phyloP scores from a whole-genome alignment of 768 basidiomycete genomes.

The Agaricus subrufescens region DNA sequence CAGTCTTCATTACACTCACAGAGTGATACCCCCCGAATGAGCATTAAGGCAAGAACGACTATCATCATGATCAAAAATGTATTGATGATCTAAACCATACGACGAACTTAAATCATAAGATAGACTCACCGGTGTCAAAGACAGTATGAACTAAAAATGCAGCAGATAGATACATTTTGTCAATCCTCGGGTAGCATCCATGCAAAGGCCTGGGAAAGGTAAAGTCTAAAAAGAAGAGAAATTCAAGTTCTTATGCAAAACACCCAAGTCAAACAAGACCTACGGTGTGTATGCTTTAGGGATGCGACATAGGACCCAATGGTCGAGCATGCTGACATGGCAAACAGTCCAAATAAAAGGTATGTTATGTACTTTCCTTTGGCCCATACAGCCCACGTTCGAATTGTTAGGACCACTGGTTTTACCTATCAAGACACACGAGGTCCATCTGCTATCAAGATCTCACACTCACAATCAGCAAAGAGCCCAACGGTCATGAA shows the following conservation, averaged over 20 bases:
- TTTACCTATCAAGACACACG: not conserved
- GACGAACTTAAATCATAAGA: not conserved
- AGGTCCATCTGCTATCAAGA: not conserved
- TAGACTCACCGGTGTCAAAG: not conserved
- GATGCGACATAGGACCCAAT: not conserved
- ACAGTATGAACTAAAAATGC: not conserved
- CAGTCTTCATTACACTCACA: not conserved
- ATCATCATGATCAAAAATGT: not conserved
- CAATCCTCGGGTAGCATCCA: too few relatives aligned
- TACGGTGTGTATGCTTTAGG: not conserved
- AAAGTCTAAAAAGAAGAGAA: too few relatives aligned
- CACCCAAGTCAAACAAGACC: not conserved
- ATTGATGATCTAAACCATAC: not conserved
- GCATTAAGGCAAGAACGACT: not conserved
- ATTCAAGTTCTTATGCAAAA: too few relatives aligned
- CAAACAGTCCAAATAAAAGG: not conserved
- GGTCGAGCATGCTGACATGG: too few relatives aligned
- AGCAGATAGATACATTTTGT: not conserved
- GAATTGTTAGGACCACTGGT: not conserved
- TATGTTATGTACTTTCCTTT: not conserved
- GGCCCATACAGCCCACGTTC: constrained; percentile 1
- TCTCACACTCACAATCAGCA: not conserved
- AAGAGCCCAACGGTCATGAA: too few relatives aligned
- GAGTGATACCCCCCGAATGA: not conserved
- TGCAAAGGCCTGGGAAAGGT: too few relatives aligned